Conservation (phyloP, 2,329 filamentous ascomycete genomes). For the Penicillium sp. region DNA sequence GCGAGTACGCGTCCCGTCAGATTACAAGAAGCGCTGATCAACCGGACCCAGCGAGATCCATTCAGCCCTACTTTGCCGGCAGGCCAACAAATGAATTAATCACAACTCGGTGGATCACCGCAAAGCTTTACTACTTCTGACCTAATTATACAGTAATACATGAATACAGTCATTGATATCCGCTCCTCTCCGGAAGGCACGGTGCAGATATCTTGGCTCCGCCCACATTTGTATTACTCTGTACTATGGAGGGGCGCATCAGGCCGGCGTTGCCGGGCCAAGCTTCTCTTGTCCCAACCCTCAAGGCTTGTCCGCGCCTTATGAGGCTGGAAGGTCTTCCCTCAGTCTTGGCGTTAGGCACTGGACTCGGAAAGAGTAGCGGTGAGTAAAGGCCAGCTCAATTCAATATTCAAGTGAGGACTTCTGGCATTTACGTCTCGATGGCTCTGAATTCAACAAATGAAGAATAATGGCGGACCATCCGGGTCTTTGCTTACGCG, state of each 20-base stretch:
- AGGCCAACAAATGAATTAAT: slow-evolving; percentile 17
- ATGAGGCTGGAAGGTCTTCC: slow-evolving; percentile 19
- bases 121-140: neutral
- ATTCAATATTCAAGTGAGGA: neutral
- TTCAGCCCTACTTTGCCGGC: slow-evolving; percentile 27
- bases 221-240: neutral
- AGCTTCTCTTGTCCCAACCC: slow-evolving; percentile 33
- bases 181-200: slow-evolving; percentile 12
- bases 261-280: slow-evolving; percentile 19
- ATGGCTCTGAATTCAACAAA: neutral
- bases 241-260: neutral
- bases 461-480: neutral
- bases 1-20: slow-evolving; percentile 22
- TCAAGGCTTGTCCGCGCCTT: slow-evolving; percentile 34
- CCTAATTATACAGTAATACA: slow-evolving; percentile 7
- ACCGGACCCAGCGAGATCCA: slow-evolving; percentile 16
- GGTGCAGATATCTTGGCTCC: neutral
- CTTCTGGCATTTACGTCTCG: neutral
- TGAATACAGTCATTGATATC: neutral
- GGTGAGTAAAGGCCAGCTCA: slow-evolving; percentile 14
- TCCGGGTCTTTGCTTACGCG: neutral
- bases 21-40: slow-evolving; percentile 24
- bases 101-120: neutral
- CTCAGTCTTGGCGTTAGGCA: slow-evolving; percentile 19
- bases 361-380: slow-evolving; percentile 10